Base-by-base conservation (phyloP, 2,329 filamentous ascomycete genomes). In the Penicillium corylophilum region DNA sequence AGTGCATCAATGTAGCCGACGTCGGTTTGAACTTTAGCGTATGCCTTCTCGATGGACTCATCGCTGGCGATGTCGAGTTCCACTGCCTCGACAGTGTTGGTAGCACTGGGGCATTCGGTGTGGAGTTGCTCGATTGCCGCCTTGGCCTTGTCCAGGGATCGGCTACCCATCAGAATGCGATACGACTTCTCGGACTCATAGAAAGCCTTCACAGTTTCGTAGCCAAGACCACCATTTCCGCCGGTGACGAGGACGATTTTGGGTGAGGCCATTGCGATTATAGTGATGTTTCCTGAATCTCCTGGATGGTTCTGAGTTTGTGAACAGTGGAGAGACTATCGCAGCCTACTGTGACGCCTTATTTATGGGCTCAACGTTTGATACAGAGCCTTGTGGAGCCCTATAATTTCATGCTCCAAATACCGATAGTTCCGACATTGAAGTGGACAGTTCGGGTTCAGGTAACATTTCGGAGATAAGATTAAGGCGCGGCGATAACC, bases 191-290 rank as follows among this genome's bases (percentile, higher is more conserved):
- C 23, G 3, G 47, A 44, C 24, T 48, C 33, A 5, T 44, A 22
- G n/a, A 57, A 33, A 2, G 53, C 55, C n/a, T 57, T 55, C 2
- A 55, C 55, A 3, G 53, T 49, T n/a, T 57, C 55, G 39, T 53
- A 51, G 24, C 55, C 55, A 26, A 57, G 29, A 5, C 55, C 55
- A 42, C 49, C 35, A 20, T 57, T 57, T 13, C 50, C 55, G n/a
- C 55, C 55, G 4, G 53, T 56, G 12, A 56, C 18, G 15, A 50
- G 9, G 4, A 55, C 28, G 22, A 53, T 48, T 22, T 51, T 50
- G 18, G 15, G 40, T 15, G 46, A 31, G 2, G 50, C 26, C 55
- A 55, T 46, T 26, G 16, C 28, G 24, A 46, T 55, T 2, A 16
- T 16, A 35, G 42, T 38, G 18, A 12, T 24, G 15, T 5, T 7